Base-by-base conservation (phyloP, 208 protist genomes). In the Wallacemonas sp. region DNA sequence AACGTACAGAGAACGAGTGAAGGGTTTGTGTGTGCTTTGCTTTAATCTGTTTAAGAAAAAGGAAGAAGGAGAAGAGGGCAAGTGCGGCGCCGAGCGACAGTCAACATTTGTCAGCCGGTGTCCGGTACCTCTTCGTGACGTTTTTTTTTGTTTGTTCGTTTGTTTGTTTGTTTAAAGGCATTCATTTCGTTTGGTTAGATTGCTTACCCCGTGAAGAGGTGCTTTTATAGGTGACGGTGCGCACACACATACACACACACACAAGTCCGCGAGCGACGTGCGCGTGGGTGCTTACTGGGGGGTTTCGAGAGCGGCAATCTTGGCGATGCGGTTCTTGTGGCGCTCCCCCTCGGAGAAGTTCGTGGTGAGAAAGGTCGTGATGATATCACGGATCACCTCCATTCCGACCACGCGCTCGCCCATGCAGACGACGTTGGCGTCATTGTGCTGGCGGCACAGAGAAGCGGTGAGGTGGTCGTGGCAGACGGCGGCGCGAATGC, bases 401-500 rank as follows among this genome's bases (percentile, higher is more conserved):
- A 77, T 57, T 0, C 94, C 95, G 12, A 80, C 83, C 14, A 79
- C 79, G 45, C 95, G 80, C 50, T 86, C 84, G n/a, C 97, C 97
- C 10, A 94, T 67, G 69, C 91, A 96, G 16, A 98, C 46, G 1
- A 98, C 77, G 62, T 98, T 97, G 0, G 93, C 92, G 76, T 98
- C 77, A 72, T 98, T 98, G 77, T 98, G 96, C 49, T 79, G 55
- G 29, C 96, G 82, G 33, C 65, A 63, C 63, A 98, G 82, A 29
- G 71, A 57, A 1, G 96, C 92, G 18, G 91, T 97, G 77, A 91
- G 90, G 65, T 92, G 78, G 67, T 98, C 92, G 81, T 97, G 83
- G 81, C 92, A 98, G 33, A 99, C 79, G 16, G 93, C 97, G 0
- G 93, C 95, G 12, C 97, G 84, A 65, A 98, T 89, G 33, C 95